Evolutionary conservation across 768 basidiomycete species (phyloP).

Genomic region (Galerina sulciceps): DNA sequence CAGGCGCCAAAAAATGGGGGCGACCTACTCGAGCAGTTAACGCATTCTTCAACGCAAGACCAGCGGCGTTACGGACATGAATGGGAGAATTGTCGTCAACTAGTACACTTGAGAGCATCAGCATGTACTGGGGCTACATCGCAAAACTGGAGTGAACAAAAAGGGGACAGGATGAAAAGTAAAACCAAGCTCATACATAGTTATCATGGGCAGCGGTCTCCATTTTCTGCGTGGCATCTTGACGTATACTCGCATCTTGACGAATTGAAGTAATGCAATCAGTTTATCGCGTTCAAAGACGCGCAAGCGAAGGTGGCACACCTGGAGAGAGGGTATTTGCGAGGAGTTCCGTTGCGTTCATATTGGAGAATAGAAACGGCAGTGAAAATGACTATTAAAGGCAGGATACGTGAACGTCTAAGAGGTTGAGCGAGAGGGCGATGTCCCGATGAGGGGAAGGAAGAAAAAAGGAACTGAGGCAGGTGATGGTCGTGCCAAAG

Average conservation of each 20-base stretch:
- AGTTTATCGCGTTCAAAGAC: slow-evolving; percentile 27
- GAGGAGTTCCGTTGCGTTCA: slow-evolving; percentile 92
- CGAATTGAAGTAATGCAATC: slow-evolving; percentile 18
- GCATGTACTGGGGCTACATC: slow-evolving; percentile 87
- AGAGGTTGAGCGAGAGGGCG: slow-evolving; percentile 7
- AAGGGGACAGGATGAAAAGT: slow-evolving; percentile 15
- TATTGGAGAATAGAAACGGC: slow-evolving; percentile 41
- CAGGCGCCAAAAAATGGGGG: slow-evolving; percentile 19
- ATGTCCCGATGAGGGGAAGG: slow-evolving; percentile 19
- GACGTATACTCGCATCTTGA: slow-evolving; percentile 86
- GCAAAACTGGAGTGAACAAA: slow-evolving; percentile 19
- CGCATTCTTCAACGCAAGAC: slow-evolving; percentile 95
- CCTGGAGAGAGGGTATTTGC: slow-evolving; percentile 92
- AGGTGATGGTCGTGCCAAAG: slow-evolving; percentile 13
- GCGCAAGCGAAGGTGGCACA: slow-evolving; percentile 47
- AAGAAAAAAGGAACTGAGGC: slow-evolving; percentile 15
- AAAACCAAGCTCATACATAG: slow-evolving; percentile 66
- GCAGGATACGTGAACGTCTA: slow-evolving; percentile 7
- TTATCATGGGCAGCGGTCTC: slow-evolving; percentile 86
- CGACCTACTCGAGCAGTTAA: slow-evolving; percentile 83
- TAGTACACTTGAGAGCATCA: slow-evolving; percentile 86
- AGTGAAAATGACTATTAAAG: slow-evolving; percentile 4
- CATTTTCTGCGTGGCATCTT: slow-evolving; percentile 89
- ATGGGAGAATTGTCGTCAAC: slow-evolving; percentile 71
- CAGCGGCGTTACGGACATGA: slow-evolving; percentile 93